Base-by-base conservation (phyloP, 2,329 filamentous ascomycete genomes). In the Pyrenophora graminea region DNA sequence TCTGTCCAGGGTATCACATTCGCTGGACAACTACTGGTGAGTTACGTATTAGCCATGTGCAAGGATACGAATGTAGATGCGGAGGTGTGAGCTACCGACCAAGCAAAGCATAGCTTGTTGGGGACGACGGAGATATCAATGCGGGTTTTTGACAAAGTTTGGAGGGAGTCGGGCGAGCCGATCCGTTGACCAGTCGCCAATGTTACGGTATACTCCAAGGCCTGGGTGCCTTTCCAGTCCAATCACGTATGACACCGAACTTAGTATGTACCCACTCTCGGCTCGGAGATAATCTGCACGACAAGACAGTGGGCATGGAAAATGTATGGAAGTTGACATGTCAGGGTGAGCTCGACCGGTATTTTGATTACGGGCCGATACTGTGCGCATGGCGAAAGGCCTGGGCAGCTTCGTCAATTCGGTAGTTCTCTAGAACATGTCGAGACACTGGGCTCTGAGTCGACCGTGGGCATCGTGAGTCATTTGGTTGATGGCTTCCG, bases 101-200 rank as follows among this genome's bases (percentile, higher is more conserved):
- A 53, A 10, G 56, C 49, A 56, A 69, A 74, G 48, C 76, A 81
- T 18, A 58, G 41, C 27, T 63, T 59, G 5, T 56, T 61, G 18
- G 53, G 57, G 2, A 65, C 43, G 3, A 65, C 47, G 6, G 61
- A 59, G 9, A 63, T 54, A 41, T 64, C 63, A 45, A 60, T 56
- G 6, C 56, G 58, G 15, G 53, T 73, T 84, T 80, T 7, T 85
- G 75, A 2, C 85, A 70, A 48, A 78, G 80, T 3, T 70, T 75
- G 0, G 81, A 56, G 42, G 76, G 72, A 25, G 3, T 64, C 59
- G 2, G 80, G 68, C 17, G 80, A 72, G 13, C 73, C 72, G 45
- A 21, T 77, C 76, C 4, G 71, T 70, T 3, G 77, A 71, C 2
- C 74, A 66, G 53, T 79, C 77, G 58, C 81, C 78, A 13, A 57